Percentiles rank a stretch among this genome's conserved stretches.
Evolutionary conservation across 2,329 filamentous ascomycete species (phyloP).

Genomic region (Cadophora sp.): DNA sequence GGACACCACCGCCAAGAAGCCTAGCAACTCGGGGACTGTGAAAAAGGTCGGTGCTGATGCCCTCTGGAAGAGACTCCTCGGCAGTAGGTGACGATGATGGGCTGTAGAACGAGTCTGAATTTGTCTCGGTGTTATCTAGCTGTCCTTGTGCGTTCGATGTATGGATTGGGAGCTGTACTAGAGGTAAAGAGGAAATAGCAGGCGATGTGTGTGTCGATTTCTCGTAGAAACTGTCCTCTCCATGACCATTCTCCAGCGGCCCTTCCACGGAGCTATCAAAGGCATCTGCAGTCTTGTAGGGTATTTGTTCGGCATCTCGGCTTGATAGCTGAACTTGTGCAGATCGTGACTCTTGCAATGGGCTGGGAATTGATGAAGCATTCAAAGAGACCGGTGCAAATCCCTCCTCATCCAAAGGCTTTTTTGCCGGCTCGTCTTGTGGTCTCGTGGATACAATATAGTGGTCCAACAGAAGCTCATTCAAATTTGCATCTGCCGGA

Average conservation of each 20-base stretch:
- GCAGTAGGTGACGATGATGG: constrained; percentile 41
- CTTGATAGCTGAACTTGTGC: constrained; percentile 47
- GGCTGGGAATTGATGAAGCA: constrained; percentile 51
- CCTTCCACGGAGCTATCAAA: constrained; percentile 39
- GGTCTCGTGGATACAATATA: constrained; percentile 46
- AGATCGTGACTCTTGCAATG: constrained; percentile 42
- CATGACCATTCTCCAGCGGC: constrained; percentile 42
- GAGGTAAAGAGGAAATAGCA: constrained; percentile 59
- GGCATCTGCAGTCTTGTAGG: constrained; percentile 55
- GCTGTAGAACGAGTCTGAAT: constrained; percentile 48
- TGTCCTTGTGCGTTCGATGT: constrained; percentile 47
- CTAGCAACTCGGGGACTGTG: constrained; percentile 64
- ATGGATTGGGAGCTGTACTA: constrained; percentile 60
- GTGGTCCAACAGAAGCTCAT: constrained; percentile 40
- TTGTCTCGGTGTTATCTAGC: constrained; percentile 33
- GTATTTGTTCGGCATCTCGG: constrained; percentile 51
- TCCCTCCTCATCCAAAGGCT: constrained; percentile 44
- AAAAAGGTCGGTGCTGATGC: constrained; percentile 66
- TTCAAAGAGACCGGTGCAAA: constrained; percentile 48
- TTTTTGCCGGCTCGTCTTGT: constrained; percentile 46
- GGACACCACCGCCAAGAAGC: constrained; percentile 57
- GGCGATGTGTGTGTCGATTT: constrained; percentile 55
- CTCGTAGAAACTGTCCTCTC: constrained; percentile 63
- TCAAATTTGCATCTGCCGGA: constrained; percentile 41
- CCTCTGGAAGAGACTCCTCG: constrained; percentile 56